phyloP scores from a whole-genome alignment of 106 monocot genomes.

The Cymbidium sinense region DNA sequence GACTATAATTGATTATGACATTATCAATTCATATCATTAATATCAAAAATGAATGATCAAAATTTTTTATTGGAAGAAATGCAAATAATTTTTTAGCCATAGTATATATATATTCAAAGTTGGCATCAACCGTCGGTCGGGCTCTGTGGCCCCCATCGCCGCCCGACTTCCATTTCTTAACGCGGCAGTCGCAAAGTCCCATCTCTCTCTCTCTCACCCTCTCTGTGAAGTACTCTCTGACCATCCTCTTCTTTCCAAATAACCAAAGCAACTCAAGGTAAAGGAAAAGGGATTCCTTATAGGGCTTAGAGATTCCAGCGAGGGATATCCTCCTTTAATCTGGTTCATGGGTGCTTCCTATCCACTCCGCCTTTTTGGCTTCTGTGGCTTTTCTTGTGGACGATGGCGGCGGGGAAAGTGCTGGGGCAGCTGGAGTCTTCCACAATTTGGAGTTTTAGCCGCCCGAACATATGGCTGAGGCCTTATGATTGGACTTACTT shows the following conservation, averaged over 20 bases:
- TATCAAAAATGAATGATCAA: too few relatives aligned
- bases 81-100: too few relatives aligned
- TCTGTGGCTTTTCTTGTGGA: not conserved
- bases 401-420: not conserved
- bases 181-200: too few relatives aligned
- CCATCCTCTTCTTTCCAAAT: not conserved
- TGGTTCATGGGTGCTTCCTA: constrained; percentile 8
- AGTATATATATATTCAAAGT: too few relatives aligned
- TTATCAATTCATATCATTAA: too few relatives aligned
- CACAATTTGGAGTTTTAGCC: constrained; percentile 36
- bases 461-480: constrained; percentile 25
- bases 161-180: too few relatives aligned
- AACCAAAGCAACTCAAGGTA: not conserved
- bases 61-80: too few relatives aligned
- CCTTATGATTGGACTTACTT: constrained; percentile 72
- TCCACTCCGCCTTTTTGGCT: not conserved
- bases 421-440: constrained; percentile 20
- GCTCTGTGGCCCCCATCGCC: too few relatives aligned
- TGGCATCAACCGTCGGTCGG: too few relatives aligned
- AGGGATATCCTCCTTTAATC: not conserved
- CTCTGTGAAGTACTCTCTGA: not conserved
- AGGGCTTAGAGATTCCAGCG: not conserved
- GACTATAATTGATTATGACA: too few relatives aligned
- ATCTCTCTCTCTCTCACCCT: too few relatives aligned
- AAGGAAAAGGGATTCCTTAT: not conserved